A percentile compares a stretch with the other conserved stretches of the same genome.
phyloP scores from a whole-genome alignment of 202 grass and related monocot genomes.

The Setaria viridis region DNA sequence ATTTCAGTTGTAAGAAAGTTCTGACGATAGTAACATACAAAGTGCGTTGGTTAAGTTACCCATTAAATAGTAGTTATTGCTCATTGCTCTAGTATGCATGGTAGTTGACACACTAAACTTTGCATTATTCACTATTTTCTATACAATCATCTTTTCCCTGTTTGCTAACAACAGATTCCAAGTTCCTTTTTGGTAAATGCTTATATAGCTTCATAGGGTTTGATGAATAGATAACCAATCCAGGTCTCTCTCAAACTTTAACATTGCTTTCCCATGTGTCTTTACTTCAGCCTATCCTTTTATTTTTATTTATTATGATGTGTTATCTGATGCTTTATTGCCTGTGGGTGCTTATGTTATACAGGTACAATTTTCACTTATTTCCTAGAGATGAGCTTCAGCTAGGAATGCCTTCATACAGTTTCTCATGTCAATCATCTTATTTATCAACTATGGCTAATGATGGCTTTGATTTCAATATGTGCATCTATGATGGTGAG shows the following conservation, averaged over 20 bases:
- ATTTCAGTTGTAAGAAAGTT: constrained; percentile 16
- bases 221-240: background rate
- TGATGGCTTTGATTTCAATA: constrained; percentile 98
- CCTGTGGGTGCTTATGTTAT: constrained; percentile 33
- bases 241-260: background rate
- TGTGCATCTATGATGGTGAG: constrained; percentile 92
- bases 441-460: constrained; percentile 81
- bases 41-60: too few species aligned
- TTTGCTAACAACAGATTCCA: background rate
- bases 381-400: constrained; percentile 89
- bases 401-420: constrained; percentile 83
- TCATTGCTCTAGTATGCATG: constrained; percentile 30
- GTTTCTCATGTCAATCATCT: constrained; percentile 90
- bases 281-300: background rate
- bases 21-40: background rate
- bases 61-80: background rate
- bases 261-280: background rate
- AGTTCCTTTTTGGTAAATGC: constrained; percentile 21
- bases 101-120: background rate
- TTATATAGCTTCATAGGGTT: constrained; percentile 23
- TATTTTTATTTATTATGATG: constrained; percentile 17
- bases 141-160: constrained; percentile 14
- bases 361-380: constrained; percentile 97
- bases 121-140: background rate
- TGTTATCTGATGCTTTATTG: constrained; percentile 38